Percentiles rank a stretch among this genome's conserved stretches.
phyloP scores from a whole-genome alignment of 805 yeast genomes.

The Teunomyces panamensis region DNA sequence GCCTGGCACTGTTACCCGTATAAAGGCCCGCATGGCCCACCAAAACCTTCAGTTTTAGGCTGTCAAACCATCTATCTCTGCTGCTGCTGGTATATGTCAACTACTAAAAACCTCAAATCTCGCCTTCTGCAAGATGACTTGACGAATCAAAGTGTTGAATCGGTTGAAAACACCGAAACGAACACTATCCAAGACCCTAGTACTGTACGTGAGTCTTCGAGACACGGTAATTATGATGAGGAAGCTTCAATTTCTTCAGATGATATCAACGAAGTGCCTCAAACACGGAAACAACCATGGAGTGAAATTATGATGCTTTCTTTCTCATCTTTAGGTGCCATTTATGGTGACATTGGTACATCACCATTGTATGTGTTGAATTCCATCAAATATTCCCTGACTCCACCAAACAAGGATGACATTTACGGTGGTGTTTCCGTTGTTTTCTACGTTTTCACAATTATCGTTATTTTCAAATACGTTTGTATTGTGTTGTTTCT shows the following conservation, averaged over 20 bases:
- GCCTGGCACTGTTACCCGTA: neutral
- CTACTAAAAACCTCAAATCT: constrained; percentile 2
- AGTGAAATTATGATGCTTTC: constrained; percentile 26
- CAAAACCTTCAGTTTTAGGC: too few relatives aligned
- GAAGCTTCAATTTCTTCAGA: constrained; percentile 8
- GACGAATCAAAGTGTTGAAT: constrained; percentile 14
- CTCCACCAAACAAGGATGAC: constrained; percentile 35
- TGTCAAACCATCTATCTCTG: neutral
- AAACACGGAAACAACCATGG: constrained; percentile 14
- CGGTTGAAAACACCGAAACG: constrained; percentile 17
- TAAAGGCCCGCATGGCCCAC: neutral
- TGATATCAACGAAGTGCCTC: neutral
- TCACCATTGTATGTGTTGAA: constrained; percentile 54
- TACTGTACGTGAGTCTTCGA: neutral
- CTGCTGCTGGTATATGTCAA: neutral
- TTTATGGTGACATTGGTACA: constrained; percentile 63
- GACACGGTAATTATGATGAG: constrained; percentile 7
- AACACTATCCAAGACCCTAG: constrained; percentile 3
- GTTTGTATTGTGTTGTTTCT: constrained; percentile 43
- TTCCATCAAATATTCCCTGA: constrained; percentile 24
- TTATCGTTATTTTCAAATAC: constrained; percentile 53
- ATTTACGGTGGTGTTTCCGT: constrained; percentile 51
- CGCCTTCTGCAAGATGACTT: constrained; percentile 8
- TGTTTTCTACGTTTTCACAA: constrained; percentile 53
- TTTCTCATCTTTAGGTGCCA: constrained; percentile 55